A percentile compares a stretch with the other conserved stretches of the same genome.
Conservation (phyloP, 441 rosid genomes). For the Pelargonium fulgidum region DNA sequence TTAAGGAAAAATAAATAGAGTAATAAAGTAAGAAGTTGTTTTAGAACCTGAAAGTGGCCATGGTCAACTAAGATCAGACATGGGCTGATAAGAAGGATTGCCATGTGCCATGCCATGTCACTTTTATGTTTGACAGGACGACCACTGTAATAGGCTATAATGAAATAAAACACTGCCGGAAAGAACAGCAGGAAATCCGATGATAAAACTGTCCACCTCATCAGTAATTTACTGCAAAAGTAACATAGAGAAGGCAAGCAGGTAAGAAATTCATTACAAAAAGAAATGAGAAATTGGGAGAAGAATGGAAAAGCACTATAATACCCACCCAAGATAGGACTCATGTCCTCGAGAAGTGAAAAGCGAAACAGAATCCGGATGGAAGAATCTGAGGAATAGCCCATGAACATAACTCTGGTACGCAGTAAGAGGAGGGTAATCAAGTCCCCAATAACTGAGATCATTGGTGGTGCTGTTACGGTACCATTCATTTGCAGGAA, state of each 20-base stretch:
- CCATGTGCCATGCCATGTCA: slow-evolving; percentile 1
- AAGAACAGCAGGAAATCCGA: not conserved
- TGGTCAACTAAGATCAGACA: slow-evolving; percentile 6
- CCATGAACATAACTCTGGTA: slow-evolving; percentile 88
- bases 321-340: slow-evolving; percentile 55
- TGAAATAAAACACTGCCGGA: not conserved
- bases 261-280: not conserved
- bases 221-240: not conserved
- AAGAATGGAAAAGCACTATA: not conserved
- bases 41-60: slow-evolving; percentile 8
- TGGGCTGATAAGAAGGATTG: slow-evolving; percentile 4
- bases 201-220: slow-evolving; percentile 3
- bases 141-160: not conserved
- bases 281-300: not conserved
- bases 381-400: slow-evolving; percentile 47
- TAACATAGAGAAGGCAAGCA: not conserved
- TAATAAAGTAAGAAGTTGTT: not conserved
- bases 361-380: slow-evolving; percentile 58
- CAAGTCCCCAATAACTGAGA: slow-evolving; percentile 89
- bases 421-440: slow-evolving; percentile 93
- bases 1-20: not conserved
- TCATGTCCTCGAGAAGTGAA: slow-evolving; percentile 64
- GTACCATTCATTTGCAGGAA: slow-evolving; percentile 63
- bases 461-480: slow-evolving; percentile 58
- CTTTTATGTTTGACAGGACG: not conserved